Conservation (phyloP, 768 basidiomycete species). For the Mycena epipterygia region DNA sequence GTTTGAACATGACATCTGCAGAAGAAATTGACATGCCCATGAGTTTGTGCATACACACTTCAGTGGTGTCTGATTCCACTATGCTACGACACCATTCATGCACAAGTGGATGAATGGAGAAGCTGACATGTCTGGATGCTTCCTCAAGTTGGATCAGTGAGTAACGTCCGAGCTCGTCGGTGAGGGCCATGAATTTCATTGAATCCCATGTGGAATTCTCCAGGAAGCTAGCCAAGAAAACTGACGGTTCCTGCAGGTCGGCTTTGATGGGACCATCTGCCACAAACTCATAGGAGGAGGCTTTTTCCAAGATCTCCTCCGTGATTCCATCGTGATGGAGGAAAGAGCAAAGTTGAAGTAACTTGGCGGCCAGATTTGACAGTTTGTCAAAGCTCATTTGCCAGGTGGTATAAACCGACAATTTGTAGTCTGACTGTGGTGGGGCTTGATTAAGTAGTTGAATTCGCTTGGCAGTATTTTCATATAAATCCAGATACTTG, state of each 20-base stretch:
- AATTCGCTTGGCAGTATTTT: background rate
- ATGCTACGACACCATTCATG: background rate
- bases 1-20: too few species aligned
- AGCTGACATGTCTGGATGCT: background rate
- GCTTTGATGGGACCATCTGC: too few species aligned
- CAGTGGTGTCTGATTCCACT: background rate
- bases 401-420: background rate
- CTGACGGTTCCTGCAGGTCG: too few species aligned
- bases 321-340: background rate
- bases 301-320: too few species aligned
- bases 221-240: background rate
- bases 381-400: background rate
- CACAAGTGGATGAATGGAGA: too few species aligned
- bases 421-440: background rate
- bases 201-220: background rate
- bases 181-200: background rate
- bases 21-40: background rate
- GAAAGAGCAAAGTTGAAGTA: background rate
- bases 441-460: background rate
- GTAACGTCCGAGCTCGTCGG: background rate
- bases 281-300: too few species aligned
- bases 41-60: background rate
- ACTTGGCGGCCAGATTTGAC: background rate
- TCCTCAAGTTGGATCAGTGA: background rate
- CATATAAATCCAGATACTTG: background rate